Conservation (phyloP, 805 yeast species). For the Wickerhamomyces canadensis region DNA sequence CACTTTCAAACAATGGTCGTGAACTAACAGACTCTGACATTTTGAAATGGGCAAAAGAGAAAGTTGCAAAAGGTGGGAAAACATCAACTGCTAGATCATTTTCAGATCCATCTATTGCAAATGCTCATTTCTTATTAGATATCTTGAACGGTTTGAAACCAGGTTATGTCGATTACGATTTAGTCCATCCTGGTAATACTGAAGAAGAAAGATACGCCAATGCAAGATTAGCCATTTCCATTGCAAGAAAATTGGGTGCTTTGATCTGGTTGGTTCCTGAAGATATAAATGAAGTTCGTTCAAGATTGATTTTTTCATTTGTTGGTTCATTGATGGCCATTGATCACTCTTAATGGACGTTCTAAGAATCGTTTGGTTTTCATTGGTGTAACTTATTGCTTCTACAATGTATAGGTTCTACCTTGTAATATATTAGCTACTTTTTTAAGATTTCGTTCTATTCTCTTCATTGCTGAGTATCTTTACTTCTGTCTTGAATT, state of each 20-base stretch:
- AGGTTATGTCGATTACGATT: conserved; percentile 93
- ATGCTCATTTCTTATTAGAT: conserved; percentile 80
- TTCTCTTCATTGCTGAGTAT: no score
- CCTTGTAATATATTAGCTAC: no score
- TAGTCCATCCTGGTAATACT: conserved; percentile 72
- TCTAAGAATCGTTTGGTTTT: no score
- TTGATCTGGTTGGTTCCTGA: conserved; percentile 99
- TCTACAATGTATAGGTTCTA: neutral
- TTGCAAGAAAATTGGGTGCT: conserved; percentile 97
- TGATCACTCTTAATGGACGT: conserved; percentile 25
- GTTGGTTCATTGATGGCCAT: conserved; percentile 92
- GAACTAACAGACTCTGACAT: conserved; percentile 82
- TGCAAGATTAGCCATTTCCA: conserved; percentile 95
- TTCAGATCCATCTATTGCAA: conserved; percentile 71
- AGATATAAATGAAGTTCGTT: conserved; percentile 93
- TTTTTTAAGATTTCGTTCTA: no score
- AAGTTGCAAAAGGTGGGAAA: conserved; percentile 83
- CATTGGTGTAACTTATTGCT: no score
- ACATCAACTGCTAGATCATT: conserved; percentile 69
- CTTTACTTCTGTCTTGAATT: conserved; percentile 21
- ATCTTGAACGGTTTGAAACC: conserved; percentile 92
- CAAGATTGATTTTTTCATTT: conserved; percentile 88
- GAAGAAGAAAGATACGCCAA: conserved; percentile 89
- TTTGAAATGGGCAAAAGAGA: conserved; percentile 88
- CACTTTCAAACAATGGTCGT: conserved; percentile 60